A percentile compares a stretch with the other conserved stretches of the same genome.
phyloP scores from a whole-genome alignment of 495 filamentous ascomycete species.

The Parathielavia appendiculata region DNA sequence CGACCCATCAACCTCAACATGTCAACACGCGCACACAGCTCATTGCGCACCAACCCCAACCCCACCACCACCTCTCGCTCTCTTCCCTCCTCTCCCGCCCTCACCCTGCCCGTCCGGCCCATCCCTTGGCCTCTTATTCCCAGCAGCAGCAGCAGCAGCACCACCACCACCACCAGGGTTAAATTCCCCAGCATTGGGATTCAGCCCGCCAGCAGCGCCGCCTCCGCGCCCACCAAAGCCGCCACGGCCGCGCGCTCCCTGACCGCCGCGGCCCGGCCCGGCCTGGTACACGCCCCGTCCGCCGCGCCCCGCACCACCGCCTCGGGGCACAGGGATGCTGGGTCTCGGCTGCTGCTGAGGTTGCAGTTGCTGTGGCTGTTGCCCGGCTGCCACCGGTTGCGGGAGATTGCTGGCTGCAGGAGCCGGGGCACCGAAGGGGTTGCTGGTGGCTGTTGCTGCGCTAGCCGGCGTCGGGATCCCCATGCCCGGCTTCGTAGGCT shows the following conservation, averaged over 20 bases:
- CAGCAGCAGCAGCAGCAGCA: constrained; percentile 14
- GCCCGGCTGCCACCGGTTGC: constrained; percentile 3
- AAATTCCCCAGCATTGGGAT: constrained; percentile 31
- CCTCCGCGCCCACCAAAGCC: constrained; percentile 23
- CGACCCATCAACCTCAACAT: background rate
- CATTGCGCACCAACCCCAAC: background rate
- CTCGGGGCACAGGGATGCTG: constrained; percentile 18
- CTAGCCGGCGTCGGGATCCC: constrained; percentile 1
- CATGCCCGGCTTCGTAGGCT: constrained; percentile 11
- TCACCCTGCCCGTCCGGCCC: constrained; percentile 13
- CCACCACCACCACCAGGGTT: constrained; percentile 15
- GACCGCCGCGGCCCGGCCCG: constrained; percentile 22
- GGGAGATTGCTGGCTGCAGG: constrained; percentile 5
- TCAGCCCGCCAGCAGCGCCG: constrained; percentile 18
- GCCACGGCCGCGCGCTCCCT: constrained; percentile 27
- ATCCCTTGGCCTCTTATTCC: constrained; percentile 30
- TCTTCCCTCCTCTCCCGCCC: constrained; percentile 20
- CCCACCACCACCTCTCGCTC: constrained; percentile 17
- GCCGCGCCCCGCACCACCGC: constrained; percentile 9
- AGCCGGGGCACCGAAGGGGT: constrained; percentile 26
- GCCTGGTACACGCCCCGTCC: constrained; percentile 20
- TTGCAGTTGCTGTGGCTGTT: constrained; percentile 11
- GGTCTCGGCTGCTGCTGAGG: constrained; percentile 1
- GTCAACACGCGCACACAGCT: background rate
- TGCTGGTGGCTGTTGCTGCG: constrained; percentile 4